Evolutionary conservation across 2,329 filamentous ascomycete genomes (phyloP).

Genomic region (Botryotinia convoluta): DNA sequence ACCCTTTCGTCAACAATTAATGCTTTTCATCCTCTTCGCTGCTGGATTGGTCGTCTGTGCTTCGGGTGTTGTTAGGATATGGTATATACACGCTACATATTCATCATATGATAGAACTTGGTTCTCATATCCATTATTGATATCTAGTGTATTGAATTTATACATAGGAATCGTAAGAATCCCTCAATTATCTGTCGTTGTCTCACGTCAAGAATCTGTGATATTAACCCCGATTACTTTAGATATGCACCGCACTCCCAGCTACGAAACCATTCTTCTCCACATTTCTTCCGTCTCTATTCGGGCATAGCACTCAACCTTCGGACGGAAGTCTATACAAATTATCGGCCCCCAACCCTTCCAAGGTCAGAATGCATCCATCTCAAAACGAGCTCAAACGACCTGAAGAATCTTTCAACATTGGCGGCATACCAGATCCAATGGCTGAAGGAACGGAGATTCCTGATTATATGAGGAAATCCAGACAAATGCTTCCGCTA

Average conservation of each 20-base stretch:
- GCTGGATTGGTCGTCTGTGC: conserved; percentile 47
- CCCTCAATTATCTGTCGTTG: not conserved
- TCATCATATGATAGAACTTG: conserved; percentile 39
- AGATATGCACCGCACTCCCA: conserved; percentile 46
- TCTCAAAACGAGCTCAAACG: not conserved
- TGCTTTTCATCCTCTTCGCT: conserved; percentile 48
- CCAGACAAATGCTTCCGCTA: conserved; percentile 10
- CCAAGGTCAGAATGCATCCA: not conserved
- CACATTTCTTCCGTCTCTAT: conserved; percentile 38
- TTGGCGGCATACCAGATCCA: not conserved
- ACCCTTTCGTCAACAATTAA: conserved; percentile 46
- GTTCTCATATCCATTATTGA: conserved; percentile 38
- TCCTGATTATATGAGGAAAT: not conserved
- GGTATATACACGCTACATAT: conserved; percentile 37
- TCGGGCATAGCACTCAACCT: not conserved
- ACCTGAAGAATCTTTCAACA: not conserved
- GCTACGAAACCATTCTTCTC: conserved; percentile 46
- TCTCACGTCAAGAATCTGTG: not conserved
- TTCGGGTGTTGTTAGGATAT: conserved; percentile 41
- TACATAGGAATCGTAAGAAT: conserved; percentile 43
- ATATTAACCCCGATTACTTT: not conserved
- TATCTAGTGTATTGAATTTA: conserved; percentile 42
- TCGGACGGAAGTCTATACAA: not conserved
- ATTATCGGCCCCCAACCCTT: not conserved
- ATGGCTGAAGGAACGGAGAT: not conserved